These are phyloP conservation scores for Colletotrichum phormii DNA, from an alignment of 2,329 filamentous ascomycete genomes.

Conservation along the genomic window DNA sequence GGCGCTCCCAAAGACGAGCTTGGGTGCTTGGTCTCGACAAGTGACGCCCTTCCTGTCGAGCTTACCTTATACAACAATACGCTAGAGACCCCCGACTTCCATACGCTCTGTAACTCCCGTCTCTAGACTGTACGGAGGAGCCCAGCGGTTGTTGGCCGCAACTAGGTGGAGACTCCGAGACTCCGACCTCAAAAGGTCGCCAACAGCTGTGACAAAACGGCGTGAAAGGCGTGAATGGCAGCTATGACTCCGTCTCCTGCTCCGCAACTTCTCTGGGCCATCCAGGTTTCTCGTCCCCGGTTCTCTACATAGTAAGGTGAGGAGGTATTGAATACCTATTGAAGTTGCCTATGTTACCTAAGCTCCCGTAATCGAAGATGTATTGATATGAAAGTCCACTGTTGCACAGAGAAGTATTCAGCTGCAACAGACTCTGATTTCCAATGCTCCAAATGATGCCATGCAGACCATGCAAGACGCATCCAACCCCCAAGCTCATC, in stretches of 20 bases:
- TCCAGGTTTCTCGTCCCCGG: background rate
- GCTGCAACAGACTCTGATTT: background rate
- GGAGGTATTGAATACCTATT: background rate
- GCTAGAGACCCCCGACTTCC: background rate
- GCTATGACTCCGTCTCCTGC: background rate
- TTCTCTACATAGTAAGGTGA: too few relatives aligned
- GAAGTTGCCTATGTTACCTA: background rate
- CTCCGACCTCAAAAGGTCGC: background rate
- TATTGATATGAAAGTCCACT: background rate
- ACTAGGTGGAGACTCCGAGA: background rate
- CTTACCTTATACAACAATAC: background rate
- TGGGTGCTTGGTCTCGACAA: background rate
- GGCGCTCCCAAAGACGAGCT: background rate
- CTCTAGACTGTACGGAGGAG: background rate
- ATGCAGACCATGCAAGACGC: background rate
- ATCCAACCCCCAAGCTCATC: background rate
- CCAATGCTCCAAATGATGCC: background rate
- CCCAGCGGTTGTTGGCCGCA: background rate
- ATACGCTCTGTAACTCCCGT: background rate
- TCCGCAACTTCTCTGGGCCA: conserved; percentile 4
- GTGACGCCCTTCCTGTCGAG: conserved; percentile 31
- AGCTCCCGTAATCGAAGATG: background rate
- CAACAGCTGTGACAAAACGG: conserved; percentile 4
- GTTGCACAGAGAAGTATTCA: background rate
- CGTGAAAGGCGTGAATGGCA: conserved; percentile 31